Percentiles rank a stretch among this genome's conserved stretches.
These are phyloP conservation scores for Serpula lacrymans DNA, from an alignment of 768 basidiomycete genomes.

Conservation along the genomic window DNA sequence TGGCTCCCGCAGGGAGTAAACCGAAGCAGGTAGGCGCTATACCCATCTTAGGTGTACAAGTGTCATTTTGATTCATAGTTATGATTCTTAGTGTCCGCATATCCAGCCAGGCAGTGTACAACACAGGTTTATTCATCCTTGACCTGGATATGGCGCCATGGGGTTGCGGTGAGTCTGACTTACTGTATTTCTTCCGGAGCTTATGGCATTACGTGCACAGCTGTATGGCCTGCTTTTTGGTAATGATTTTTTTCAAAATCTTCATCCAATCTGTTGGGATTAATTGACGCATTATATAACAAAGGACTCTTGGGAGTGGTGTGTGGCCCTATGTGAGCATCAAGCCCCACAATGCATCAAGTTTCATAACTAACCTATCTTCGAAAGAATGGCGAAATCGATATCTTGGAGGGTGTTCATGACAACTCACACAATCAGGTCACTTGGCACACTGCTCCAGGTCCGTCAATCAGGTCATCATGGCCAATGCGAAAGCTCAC, in stretches of 20 bases:
- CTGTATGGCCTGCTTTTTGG: constrained; percentile 86
- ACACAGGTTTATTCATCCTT: constrained; percentile 78
- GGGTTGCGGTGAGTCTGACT: constrained; percentile 68
- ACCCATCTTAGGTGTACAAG: too few species aligned
- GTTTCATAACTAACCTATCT: constrained; percentile 6
- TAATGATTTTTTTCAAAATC: constrained; percentile 17
- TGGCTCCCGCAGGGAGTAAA: constrained; percentile 48
- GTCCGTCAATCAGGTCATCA: constrained; percentile 24
- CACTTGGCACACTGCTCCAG: constrained; percentile 71
- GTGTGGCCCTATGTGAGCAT: constrained; percentile 61
- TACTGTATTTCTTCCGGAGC: constrained; percentile 1
- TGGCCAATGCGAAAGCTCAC: too few species aligned
- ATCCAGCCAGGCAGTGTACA: constrained; percentile 59
- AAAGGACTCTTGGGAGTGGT: constrained; percentile 41
- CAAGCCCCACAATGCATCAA: constrained; percentile 1
- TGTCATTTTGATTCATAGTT: too few species aligned
- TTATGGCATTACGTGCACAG: constrained; percentile 30
- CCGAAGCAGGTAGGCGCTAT: constrained; percentile 58
- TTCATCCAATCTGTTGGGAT: too few species aligned
- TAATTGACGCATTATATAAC: too few species aligned
- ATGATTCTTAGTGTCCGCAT: constrained; percentile 86
- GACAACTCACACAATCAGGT: constrained; percentile 84
- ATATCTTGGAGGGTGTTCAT: constrained; percentile 83
- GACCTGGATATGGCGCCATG: constrained; percentile 83
- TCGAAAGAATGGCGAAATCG: constrained; percentile 74